Conservation (phyloP, 163 green algal species). For the Chloroidium sp. region DNA sequence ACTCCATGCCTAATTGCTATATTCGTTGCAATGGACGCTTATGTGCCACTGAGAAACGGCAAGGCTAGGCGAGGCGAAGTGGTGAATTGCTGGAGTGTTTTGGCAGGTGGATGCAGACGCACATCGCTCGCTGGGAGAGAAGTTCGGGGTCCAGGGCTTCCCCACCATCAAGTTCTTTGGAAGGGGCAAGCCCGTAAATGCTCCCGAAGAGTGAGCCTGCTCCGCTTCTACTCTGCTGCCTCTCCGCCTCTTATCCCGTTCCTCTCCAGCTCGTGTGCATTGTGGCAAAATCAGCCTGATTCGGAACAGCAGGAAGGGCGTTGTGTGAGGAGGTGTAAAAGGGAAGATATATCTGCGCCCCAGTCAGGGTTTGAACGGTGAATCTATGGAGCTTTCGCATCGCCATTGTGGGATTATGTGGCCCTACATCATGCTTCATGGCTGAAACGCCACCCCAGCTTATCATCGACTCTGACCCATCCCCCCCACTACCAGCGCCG, state of each 20-base stretch:
- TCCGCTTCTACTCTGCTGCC: neutral
- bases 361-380: neutral
- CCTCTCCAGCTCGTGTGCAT: neutral
- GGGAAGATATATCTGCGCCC: neutral
- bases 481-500: too few relatives aligned
- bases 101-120: constrained; percentile 57
- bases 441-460: too few relatives aligned
- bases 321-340: neutral
- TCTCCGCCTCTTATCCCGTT: neutral
- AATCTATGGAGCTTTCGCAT: too few relatives aligned
- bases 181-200: constrained; percentile 48
- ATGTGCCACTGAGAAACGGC: neutral
- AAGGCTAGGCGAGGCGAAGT: neutral
- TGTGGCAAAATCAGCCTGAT: neutral
- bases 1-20: neutral
- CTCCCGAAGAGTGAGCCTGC: constrained; percentile 37
- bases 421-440: too few relatives aligned
- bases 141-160: constrained; percentile 69
- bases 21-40: neutral
- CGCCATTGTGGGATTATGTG: too few relatives aligned
- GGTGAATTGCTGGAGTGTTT: neutral
- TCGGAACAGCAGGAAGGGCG: too few relatives aligned
- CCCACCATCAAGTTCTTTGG: constrained; percentile 75
- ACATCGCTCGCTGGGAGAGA: constrained; percentile 57
- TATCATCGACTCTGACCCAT: too few relatives aligned